These are phyloP conservation scores for Backusella westeae DNA, from an alignment of 192 early-diverging fungal species.

Conservation along the genomic window DNA sequence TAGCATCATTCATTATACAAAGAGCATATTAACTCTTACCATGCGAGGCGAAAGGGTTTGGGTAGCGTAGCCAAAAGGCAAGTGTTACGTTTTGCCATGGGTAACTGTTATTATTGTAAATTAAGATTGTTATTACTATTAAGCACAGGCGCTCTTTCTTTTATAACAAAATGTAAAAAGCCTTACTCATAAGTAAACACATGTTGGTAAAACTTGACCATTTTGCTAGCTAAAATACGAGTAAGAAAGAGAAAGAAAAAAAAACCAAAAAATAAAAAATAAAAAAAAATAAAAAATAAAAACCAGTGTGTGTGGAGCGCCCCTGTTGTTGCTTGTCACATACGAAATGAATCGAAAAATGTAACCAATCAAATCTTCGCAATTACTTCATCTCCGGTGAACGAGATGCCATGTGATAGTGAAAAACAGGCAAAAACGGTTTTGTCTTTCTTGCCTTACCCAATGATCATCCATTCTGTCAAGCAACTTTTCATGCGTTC, in stretches of 20 bases:
- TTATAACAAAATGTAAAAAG: conserved; percentile 2
- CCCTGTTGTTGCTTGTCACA: not conserved
- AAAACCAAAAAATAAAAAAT: not conserved
- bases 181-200: conserved; percentile 72
- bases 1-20: not conserved
- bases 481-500: not conserved
- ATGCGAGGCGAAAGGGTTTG: conserved; percentile 96
- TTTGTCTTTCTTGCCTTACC: not conserved
- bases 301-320: too few species aligned
- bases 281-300: not conserved
- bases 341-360: not conserved
- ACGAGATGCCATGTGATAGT: not conserved
- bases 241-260: not conserved
- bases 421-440: not conserved
- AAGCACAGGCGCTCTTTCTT: too few species aligned
- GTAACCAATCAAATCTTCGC: not conserved
- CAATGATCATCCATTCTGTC: not conserved
- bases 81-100: conserved; percentile 84
- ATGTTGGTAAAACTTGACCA: conserved; percentile 85
- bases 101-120: conserved; percentile 25
- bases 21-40: conserved; percentile 13
- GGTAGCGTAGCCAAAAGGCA: conserved; percentile 94
- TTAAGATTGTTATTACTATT: not conserved
- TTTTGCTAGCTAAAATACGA: conserved; percentile 30
- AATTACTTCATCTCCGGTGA: not conserved